Evolutionary conservation across 2,329 filamentous ascomycete genomes (phyloP).

Genomic region (Diatrype stigma): DNA sequence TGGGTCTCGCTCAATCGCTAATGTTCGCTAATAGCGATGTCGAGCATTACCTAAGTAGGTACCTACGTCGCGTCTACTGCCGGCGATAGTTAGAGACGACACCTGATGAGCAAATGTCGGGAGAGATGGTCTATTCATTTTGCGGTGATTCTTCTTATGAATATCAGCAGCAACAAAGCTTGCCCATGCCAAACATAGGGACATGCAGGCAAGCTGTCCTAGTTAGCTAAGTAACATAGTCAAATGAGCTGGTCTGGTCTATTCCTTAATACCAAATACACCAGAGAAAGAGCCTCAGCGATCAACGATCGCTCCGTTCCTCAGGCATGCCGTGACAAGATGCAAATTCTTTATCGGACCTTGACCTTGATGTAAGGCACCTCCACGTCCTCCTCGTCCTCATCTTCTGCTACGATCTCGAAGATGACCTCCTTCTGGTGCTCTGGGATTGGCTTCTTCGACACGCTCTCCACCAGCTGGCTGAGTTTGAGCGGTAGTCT

Average conservation of each 20-base stretch:
- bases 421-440: constrained; percentile 97
- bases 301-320: too few relatives aligned
- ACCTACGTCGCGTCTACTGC: too few relatives aligned
- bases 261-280: constrained; percentile 1
- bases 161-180: too few relatives aligned
- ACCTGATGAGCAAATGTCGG: too few relatives aligned
- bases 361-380: constrained; percentile 95
- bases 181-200: too few relatives aligned
- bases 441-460: constrained; percentile 83
- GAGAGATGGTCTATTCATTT: too few relatives aligned
- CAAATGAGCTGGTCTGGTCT: neutral
- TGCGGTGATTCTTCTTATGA: too few relatives aligned
- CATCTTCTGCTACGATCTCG: constrained; percentile 89
- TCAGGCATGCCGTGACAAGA: neutral
- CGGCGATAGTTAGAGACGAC: too few relatives aligned
- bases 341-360: constrained; percentile 38
- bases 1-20: too few relatives aligned
- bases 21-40: too few relatives aligned
- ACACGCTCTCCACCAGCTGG: constrained; percentile 80
- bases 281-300: neutral
- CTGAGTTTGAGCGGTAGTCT: constrained; percentile 80
- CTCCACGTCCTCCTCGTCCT: constrained; percentile 88
- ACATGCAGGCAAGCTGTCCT: neutral
- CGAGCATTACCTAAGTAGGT: too few relatives aligned
- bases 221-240: too few relatives aligned